Base-by-base conservation (phyloP, 2,329 filamentous ascomycete genomes). In the Septoria petroselini region DNA sequence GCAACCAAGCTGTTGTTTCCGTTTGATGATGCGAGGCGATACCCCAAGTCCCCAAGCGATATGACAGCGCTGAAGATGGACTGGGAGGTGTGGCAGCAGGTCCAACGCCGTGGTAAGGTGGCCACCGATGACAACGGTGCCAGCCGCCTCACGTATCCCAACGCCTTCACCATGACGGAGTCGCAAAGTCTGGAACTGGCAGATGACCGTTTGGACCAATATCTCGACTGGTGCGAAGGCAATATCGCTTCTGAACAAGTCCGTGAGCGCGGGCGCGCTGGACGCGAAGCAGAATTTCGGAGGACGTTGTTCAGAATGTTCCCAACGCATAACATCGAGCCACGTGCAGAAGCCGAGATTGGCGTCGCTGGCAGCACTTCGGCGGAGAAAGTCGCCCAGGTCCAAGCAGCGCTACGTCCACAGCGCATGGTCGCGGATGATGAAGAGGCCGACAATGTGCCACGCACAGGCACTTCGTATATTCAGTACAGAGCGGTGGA, bases 1-100 rank as follows among this genome's bases (percentile, higher is more conserved):
- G 82, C 86, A 3, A 82, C 85, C 3, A 96, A 96, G 61, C 68
- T 95, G 2, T 74, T 86, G 15, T 90, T 88, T 60, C 88, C 91
- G 0, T 81, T 95, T 37, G 82, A 88, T 61, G 71, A 73, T 17
- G 62, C 76, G 9, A 67, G 73, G 44, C 73, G 83, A 34, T 72
- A 74, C 58, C 78, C 76, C 6, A 68, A 64, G 29, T 74, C 73
- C 14, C 57, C 71, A 11, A 70, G 72, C 7, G 84, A 88, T 50
- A 78, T 82, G 1, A 74, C 80, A 11, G 73, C 73, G 3, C 69
- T 83, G n/a, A 68, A 69, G 15, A 73, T 96, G 48, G 73, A 91
- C 63, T 97, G 91, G 91, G 55, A 68, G 0, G 69, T 68, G 23
- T 97, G 91, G 91, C 73, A 15, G 79, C 81, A 62, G 63, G 12